A percentile compares a stretch with the other conserved stretches of the same genome.
These are phyloP conservation scores for Fragosphaeria purpurea DNA, from an alignment of 2,329 filamentous ascomycete species.

Conservation along the genomic window DNA sequence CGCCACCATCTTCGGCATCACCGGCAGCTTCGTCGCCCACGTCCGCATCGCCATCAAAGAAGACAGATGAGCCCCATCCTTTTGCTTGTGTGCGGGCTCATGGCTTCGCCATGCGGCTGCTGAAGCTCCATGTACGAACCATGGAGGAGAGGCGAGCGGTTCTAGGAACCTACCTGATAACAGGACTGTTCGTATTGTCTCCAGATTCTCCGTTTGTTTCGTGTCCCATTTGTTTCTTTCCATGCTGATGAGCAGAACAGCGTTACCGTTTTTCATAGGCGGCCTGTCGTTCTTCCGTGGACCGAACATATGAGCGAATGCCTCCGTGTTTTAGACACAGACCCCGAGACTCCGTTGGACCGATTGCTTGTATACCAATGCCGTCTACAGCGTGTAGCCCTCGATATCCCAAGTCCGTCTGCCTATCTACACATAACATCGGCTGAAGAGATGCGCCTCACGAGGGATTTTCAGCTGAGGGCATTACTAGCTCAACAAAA, in stretches of 20 bases:
- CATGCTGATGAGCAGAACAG: too few species aligned
- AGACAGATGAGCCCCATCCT: neutral
- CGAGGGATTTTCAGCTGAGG: slow-evolving; percentile 5
- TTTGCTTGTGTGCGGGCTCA: slow-evolving; percentile 1
- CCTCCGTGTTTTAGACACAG: slow-evolving; percentile 29
- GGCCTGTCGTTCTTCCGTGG: slow-evolving; percentile 44
- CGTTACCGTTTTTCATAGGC: slow-evolving; percentile 13
- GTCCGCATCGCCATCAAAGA: too few species aligned
- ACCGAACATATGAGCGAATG: slow-evolving; percentile 48
- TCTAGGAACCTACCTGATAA: slow-evolving; percentile 2
- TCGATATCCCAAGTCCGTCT: neutral
- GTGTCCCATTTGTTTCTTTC: too few species aligned
- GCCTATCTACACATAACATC: neutral
- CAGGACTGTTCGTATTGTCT: neutral
- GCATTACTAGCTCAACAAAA: neutral
- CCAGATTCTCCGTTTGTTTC: too few species aligned
- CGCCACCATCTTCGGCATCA: neutral
- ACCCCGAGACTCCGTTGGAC: slow-evolving; percentile 5
- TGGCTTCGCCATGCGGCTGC: slow-evolving; percentile 4
- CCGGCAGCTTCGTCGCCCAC: too few species aligned
- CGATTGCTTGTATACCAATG: slow-evolving; percentile 6
- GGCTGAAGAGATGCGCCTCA: neutral
- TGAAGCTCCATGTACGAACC: slow-evolving; percentile 1
- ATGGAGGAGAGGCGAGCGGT: slow-evolving; percentile 6
- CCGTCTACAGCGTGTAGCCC: slow-evolving; percentile 5